Conservation (phyloP, 306 rosid species). For the Sicyos edulis region DNA sequence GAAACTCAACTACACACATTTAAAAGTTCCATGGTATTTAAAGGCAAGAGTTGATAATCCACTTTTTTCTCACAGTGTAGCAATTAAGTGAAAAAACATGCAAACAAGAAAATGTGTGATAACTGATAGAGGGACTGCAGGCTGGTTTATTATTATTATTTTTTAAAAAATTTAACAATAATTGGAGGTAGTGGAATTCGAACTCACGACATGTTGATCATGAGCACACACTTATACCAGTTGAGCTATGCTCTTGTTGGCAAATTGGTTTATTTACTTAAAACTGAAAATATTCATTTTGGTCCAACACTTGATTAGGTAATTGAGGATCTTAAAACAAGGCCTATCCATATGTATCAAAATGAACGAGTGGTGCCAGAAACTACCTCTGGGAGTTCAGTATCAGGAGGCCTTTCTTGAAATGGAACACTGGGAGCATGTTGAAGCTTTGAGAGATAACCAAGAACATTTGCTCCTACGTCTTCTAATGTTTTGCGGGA, state of each 20-base stretch:
- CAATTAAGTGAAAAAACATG: neutral
- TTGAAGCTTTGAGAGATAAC: constrained; percentile 66
- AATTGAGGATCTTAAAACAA: neutral
- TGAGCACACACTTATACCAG: too few relatives aligned
- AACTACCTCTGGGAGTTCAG: constrained; percentile 64
- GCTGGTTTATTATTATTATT: neutral
- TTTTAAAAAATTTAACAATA: too few relatives aligned
- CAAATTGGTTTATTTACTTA: too few relatives aligned
- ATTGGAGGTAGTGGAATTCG: too few relatives aligned
- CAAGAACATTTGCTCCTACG: constrained; percentile 60
- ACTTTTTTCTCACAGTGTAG: too few relatives aligned
- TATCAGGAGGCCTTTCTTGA: constrained; percentile 75
- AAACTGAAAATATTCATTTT: neutral
- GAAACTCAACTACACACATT: constrained; percentile 2
- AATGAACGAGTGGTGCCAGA: neutral
- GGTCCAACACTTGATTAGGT: neutral
- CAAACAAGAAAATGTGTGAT: neutral
- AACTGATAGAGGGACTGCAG: neutral
- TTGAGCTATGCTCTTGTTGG: too few relatives aligned
- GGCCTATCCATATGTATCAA: neutral
- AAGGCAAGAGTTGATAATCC: too few relatives aligned
- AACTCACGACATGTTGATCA: too few relatives aligned
- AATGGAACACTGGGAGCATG: constrained; percentile 83
- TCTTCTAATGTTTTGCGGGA: constrained; percentile 52
- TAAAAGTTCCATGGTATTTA: neutral